Percentiles rank a stretch among this genome's conserved stretches.
Evolutionary conservation across 345 rosid species (phyloP).

Genomic region (Eutrema heterophyllum): DNA sequence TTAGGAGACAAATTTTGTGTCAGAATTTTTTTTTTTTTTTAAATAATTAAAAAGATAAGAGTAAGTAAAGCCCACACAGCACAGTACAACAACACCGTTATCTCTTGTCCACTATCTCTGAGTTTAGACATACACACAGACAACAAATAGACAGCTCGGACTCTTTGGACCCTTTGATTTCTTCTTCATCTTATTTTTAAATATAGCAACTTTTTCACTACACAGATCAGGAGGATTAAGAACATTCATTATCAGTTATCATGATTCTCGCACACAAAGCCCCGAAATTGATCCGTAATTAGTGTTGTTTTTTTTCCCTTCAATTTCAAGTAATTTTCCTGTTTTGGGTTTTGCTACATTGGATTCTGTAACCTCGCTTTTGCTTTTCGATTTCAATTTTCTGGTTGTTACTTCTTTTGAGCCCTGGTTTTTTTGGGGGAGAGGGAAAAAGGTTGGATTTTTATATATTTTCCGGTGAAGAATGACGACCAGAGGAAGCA

Average conservation of each 20-base stretch:
- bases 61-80: conserved; percentile 4
- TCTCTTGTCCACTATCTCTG: conserved; percentile 19
- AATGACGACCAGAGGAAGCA: conserved; percentile 87
- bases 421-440: not conserved
- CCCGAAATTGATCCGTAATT: not conserved
- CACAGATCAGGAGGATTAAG: not conserved
- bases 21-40: too few species aligned
- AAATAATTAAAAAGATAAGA: not conserved
- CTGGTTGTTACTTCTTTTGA: not conserved
- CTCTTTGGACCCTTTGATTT: conserved; percentile 8
- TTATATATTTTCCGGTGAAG: not conserved
- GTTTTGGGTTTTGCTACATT: not conserved
- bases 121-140: not conserved
- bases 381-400: not conserved
- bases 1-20: not conserved
- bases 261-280: not conserved
- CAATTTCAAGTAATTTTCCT: not conserved
- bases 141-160: conserved; percentile 22
- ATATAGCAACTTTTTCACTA: conserved; percentile 1
- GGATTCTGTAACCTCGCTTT: not conserved
- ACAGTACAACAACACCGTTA: conserved; percentile 11
- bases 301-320: not conserved
- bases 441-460: not conserved
- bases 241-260: not conserved
- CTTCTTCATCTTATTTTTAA: not conserved